Percentiles rank a stretch among this genome's conserved stretches.
These are phyloP conservation scores for Globisporangium solare DNA, from an alignment of 352 stramenopile species.

Conservation along the genomic window DNA sequence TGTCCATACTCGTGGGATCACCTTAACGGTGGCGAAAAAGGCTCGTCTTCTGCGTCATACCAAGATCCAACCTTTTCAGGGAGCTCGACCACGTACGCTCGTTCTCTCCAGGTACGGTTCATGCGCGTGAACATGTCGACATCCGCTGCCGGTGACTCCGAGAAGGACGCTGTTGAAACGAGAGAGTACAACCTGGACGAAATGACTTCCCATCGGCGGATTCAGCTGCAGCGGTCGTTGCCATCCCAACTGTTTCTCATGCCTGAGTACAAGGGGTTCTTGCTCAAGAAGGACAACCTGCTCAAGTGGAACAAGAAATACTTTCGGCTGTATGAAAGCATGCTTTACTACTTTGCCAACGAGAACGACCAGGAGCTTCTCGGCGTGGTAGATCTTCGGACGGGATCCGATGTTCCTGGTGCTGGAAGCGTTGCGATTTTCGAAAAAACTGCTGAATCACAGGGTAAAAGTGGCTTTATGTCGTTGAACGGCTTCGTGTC, in stretches of 20 bases:
- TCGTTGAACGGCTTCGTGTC: conserved; percentile 79
- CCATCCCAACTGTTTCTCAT: conserved; percentile 76
- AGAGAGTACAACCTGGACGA: conserved; percentile 86
- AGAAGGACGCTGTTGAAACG: conserved; percentile 82
- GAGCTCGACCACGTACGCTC: conserved; percentile 49
- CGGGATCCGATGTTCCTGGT: conserved; percentile 61
- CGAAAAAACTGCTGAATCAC: conserved; percentile 59
- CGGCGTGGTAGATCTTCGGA: conserved; percentile 76
- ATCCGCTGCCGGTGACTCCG: conserved; percentile 36
- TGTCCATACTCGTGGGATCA: conserved; percentile 87
- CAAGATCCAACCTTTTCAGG: conserved; percentile 65
- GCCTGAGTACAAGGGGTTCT: conserved; percentile 71
- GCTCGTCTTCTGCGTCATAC: conserved; percentile 44
- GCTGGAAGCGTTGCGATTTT: conserved; percentile 80
- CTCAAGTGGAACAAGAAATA: conserved; percentile 90
- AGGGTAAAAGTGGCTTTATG: conserved; percentile 58
- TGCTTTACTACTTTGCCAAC: conserved; percentile 88
- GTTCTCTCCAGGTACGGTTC: conserved; percentile 81
- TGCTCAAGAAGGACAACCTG: conserved; percentile 86
- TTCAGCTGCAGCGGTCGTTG: conserved; percentile 80
- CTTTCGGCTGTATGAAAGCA: conserved; percentile 83
- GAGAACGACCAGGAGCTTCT: conserved; percentile 81
- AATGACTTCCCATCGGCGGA: conserved; percentile 74
- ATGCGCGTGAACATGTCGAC: conserved; percentile 85
- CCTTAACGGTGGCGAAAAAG: conserved; percentile 59